These are phyloP conservation scores for Ustilago cynodontis DNA, from an alignment of 1,284 basidiomycete genomes.

Conservation along the genomic window DNA sequence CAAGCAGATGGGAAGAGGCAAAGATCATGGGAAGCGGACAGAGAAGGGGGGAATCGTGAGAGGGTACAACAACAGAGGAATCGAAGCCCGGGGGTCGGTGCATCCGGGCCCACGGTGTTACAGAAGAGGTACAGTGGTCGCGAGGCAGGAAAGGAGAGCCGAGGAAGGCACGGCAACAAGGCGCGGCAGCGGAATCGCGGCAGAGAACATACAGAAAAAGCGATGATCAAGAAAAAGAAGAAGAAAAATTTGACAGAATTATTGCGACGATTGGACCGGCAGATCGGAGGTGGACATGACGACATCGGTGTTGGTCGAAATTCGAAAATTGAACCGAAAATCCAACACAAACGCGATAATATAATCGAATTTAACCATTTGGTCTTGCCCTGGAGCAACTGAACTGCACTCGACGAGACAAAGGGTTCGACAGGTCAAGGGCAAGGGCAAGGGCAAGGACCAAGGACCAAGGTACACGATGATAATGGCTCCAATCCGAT, in stretches of 20 bases:
- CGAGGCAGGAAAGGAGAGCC: not conserved
- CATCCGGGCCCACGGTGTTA: not conserved
- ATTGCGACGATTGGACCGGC: not conserved
- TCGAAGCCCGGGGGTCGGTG: not conserved
- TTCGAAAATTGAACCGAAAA: not conserved
- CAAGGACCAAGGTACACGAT: too few relatives aligned
- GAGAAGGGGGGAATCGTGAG: not conserved
- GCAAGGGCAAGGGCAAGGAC: too few relatives aligned
- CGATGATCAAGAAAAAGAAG: not conserved
- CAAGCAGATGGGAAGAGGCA: not conserved
- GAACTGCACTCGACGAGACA: too few relatives aligned
- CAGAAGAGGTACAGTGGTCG: not conserved
- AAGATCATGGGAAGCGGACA: not conserved
- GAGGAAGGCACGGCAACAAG: not conserved
- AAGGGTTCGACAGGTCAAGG: too few relatives aligned
- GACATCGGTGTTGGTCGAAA: not conserved
- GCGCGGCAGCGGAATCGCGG: not conserved
- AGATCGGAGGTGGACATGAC: not conserved
- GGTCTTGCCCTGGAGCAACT: too few relatives aligned
- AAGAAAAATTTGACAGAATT: not conserved
- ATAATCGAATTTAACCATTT: too few relatives aligned
- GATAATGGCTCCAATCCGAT: not conserved
- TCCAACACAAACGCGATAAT: not conserved
- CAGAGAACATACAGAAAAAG: not conserved
- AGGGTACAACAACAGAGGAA: not conserved